Percentiles rank a stretch among this genome's conserved stretches.
phyloP scores from a whole-genome alignment of 2,329 filamentous ascomycete genomes.

The Fusarium sacchari region DNA sequence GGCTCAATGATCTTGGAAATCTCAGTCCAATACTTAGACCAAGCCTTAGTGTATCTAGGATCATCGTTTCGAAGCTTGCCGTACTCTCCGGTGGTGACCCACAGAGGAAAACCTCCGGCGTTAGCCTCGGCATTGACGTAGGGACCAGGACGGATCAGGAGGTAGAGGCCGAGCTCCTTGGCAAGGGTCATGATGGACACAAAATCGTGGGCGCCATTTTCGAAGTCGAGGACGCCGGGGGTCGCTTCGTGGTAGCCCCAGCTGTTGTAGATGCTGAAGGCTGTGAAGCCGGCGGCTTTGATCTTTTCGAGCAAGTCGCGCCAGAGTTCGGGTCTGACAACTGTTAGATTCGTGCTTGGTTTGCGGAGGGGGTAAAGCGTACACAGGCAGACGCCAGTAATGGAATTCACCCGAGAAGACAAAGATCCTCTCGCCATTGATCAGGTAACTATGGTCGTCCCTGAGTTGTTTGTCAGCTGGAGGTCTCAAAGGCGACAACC shows the following conservation, averaged over 20 bases:
- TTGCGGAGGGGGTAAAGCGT: conserved; percentile 3
- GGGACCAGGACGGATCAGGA: conserved; percentile 63
- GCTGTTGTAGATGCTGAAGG: conserved; percentile 55
- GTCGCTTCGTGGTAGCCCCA: conserved; percentile 55
- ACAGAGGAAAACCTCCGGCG: conserved; percentile 70
- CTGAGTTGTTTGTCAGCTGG: conserved; percentile 23
- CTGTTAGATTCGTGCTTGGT: neutral
- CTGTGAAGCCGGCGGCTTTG: conserved; percentile 55
- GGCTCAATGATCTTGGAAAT: conserved; percentile 61
- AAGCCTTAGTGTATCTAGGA: conserved; percentile 61
- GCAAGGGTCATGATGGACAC: conserved; percentile 58
- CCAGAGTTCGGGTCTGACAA: conserved; percentile 49
- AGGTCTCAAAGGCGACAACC: rapidly evolving
- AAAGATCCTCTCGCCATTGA: conserved; percentile 55
- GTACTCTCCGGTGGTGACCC: conserved; percentile 69
- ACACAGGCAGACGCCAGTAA: conserved; percentile 56
- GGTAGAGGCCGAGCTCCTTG: conserved; percentile 57
- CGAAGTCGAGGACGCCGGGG: conserved; percentile 45
- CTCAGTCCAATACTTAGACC: conserved; percentile 63
- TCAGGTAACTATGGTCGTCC: conserved; percentile 54
- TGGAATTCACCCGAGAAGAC: conserved; percentile 57
- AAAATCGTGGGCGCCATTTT: conserved; percentile 56
- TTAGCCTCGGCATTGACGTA: conserved; percentile 73
- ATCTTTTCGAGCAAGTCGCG: conserved; percentile 55
- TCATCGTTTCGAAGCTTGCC: conserved; percentile 64